Percentiles rank a stretch among this genome's conserved stretches.
Evolutionary conservation across 2,329 filamentous ascomycete genomes (phyloP).

Genomic region (Sporothrix variecibatus): DNA sequence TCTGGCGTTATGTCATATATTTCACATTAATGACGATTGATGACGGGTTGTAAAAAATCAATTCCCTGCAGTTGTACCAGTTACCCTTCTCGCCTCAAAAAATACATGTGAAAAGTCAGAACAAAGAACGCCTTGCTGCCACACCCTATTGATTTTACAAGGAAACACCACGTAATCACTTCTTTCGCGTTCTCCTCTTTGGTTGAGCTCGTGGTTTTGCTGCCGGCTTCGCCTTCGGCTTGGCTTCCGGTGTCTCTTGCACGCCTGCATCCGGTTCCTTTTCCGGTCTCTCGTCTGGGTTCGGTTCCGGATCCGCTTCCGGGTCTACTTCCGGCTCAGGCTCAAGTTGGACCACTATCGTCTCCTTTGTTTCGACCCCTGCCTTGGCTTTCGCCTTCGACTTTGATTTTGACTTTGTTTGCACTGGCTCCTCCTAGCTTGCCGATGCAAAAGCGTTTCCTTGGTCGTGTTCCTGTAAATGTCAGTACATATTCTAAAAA

Average conservation of each 20-base stretch:
- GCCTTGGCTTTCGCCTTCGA: neutral
- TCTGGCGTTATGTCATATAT: no score
- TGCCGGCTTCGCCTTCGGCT: neutral
- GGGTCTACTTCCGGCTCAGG: neutral
- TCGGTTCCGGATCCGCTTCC: neutral
- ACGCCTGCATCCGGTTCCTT: neutral
- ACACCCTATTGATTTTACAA: neutral
- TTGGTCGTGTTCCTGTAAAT: conserved; percentile 62
- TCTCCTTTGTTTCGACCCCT: neutral
- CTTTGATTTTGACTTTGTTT: neutral
- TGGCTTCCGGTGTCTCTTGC: neutral
- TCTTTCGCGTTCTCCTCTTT: neutral
- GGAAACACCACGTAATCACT: neutral
- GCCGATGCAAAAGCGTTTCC: conserved; percentile 53
- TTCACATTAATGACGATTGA: no score
- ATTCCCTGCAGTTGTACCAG: conserved; percentile 11
- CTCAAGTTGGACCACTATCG: neutral
- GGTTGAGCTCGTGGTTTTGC: neutral
- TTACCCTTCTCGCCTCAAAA: neutral
- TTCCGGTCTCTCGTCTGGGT: neutral
- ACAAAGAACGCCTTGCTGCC: conserved; percentile 17
- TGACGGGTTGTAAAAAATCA: no score
- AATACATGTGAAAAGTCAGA: neutral
- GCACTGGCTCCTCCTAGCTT: neutral
- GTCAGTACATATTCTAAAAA: conserved; percentile 5